Evolutionary conservation across 352 stramenopile species (phyloP).

Genomic region (Globisporangium nodosum): DNA sequence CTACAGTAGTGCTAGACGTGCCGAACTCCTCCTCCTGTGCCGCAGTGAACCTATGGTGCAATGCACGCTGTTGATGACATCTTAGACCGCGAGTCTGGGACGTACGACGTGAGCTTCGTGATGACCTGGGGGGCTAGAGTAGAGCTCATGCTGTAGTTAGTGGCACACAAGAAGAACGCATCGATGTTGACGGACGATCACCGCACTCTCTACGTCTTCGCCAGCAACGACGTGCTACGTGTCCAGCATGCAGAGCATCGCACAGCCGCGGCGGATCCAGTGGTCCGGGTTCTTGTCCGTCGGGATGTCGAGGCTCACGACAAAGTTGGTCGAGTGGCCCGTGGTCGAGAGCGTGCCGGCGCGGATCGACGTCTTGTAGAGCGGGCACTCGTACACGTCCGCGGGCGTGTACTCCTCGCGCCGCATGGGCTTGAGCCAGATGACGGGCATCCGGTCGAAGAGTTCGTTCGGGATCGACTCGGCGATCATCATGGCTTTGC

Average conservation of each 20-base stretch:
- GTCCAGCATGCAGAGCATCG: slow-evolving; percentile 94
- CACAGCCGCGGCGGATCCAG: slow-evolving; percentile 92
- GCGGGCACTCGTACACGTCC: slow-evolving; percentile 86
- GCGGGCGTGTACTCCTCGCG: slow-evolving; percentile 66
- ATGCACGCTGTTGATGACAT: no score
- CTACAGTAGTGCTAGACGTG: no score
- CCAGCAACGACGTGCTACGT: slow-evolving; percentile 39
- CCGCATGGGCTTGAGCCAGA: slow-evolving; percentile 87
- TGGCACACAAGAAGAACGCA: no score
- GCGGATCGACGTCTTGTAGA: slow-evolving; percentile 92
- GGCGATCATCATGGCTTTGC: slow-evolving; percentile 63
- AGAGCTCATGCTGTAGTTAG: no score
- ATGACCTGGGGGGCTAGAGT: no score
- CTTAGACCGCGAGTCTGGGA: no score
- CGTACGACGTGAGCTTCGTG: no score
- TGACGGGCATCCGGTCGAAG: slow-evolving; percentile 89
- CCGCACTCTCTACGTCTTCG: no score
- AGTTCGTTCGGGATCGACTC: slow-evolving; percentile 87
- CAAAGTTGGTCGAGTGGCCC: slow-evolving; percentile 93
- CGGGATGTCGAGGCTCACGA: slow-evolving; percentile 83
- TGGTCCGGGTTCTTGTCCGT: slow-evolving; percentile 81
- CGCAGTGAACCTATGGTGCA: no score
- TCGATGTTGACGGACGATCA: no score
- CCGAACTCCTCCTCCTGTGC: no score
- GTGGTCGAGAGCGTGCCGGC: slow-evolving; percentile 90